These are phyloP conservation scores for Gloeopeniophorella convolvens DNA, from an alignment of 768 basidiomycete genomes.

Conservation along the genomic window DNA sequence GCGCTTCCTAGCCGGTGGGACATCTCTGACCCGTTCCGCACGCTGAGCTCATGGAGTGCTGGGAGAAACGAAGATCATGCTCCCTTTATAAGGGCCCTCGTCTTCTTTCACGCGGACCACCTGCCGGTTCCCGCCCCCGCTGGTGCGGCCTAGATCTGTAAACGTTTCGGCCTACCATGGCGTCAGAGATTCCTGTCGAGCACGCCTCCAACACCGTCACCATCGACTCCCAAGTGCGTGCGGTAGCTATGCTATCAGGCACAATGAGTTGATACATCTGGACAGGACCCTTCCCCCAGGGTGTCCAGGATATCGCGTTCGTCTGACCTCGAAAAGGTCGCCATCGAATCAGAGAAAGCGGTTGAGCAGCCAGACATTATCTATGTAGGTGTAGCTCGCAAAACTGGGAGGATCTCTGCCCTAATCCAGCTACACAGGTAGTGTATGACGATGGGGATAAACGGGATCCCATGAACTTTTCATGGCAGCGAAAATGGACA, in stretches of 20 bases:
- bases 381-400: not conserved
- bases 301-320: not conserved
- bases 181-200: not conserved
- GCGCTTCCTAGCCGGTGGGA: too few relatives aligned
- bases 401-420: too few relatives aligned
- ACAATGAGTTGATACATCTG: not conserved
- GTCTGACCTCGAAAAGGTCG: not conserved
- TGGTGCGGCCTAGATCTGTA: not conserved
- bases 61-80: too few relatives aligned
- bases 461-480: conserved; percentile 30
- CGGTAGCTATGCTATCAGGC: not conserved
- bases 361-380: not conserved
- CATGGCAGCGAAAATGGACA: conserved; percentile 28
- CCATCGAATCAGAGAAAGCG: not conserved
- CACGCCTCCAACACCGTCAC: not conserved
- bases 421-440: conserved; percentile 23
- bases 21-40: too few relatives aligned
- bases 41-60: too few relatives aligned
- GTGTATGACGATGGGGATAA: conserved; percentile 31
- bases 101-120: too few relatives aligned
- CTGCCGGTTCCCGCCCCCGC: too few relatives aligned
- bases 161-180: not conserved
- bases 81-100: too few relatives aligned
- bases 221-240: not conserved
- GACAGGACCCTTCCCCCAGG: not conserved